These are phyloP conservation scores for Talaromyces ruber DNA, from an alignment of 495 filamentous ascomycete species.

Conservation along the genomic window DNA sequence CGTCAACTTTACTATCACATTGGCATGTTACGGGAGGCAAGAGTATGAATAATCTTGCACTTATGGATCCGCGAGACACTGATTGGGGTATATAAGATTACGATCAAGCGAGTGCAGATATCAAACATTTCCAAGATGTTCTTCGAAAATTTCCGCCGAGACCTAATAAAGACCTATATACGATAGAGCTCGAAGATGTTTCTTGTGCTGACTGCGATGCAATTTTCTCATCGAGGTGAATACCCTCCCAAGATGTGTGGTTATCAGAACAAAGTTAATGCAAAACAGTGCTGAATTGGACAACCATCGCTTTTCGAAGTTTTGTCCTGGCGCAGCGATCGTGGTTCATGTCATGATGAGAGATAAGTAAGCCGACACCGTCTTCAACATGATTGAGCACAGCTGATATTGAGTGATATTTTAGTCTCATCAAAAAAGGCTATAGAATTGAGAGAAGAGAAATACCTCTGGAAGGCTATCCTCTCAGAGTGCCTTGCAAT, in stretches of 20 bases:
- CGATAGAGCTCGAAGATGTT: constrained; percentile 15
- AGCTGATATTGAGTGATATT: neutral
- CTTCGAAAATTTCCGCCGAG: constrained; percentile 20
- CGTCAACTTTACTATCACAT: constrained; percentile 6
- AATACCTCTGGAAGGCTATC: constrained; percentile 16
- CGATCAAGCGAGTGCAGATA: constrained; percentile 3
- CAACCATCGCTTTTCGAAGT: constrained; percentile 20
- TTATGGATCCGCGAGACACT: neutral
- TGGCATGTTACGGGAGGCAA: neutral
- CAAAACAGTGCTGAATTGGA: constrained; percentile 17
- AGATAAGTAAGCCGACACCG: constrained; percentile 15
- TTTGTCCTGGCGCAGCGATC: constrained; percentile 19
- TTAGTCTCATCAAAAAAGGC: constrained; percentile 23
- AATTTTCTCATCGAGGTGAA: constrained; percentile 17
- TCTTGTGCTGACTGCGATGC: constrained; percentile 23
- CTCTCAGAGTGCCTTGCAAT: constrained; percentile 17
- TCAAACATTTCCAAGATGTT: constrained; percentile 20
- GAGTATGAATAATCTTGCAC: neutral
- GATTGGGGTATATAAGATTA: neutral
- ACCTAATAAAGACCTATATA: constrained; percentile 17
- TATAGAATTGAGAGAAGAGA: constrained; percentile 24
- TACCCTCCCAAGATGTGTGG: neutral
- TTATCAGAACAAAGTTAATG: neutral
- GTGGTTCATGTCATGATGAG: constrained; percentile 24
- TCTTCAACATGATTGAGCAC: neutral